Evolutionary conservation across 73 alveolate genomes (phyloP).

Genomic region (Blepharisma stoltei): DNA sequence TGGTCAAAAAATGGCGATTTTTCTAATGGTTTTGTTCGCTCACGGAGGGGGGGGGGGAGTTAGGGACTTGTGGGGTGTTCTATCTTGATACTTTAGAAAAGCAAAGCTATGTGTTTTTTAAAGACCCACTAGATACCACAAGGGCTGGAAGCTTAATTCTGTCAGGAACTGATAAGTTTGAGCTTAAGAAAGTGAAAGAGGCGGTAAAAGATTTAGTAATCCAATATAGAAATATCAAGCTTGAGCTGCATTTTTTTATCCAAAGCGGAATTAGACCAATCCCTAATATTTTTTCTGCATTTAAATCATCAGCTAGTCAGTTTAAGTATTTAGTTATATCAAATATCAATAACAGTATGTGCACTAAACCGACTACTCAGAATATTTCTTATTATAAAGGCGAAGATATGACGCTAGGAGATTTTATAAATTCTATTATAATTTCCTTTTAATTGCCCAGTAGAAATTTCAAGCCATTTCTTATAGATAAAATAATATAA

Average conservation of each 20-base stretch:
- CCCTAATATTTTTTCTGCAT: background rate
- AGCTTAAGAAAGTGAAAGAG: background rate
- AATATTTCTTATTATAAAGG: background rate
- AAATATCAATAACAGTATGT: background rate
- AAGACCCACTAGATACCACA: background rate
- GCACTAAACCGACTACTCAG: background rate
- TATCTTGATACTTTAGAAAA: background rate
- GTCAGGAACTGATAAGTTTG: slow-evolving; percentile 6
- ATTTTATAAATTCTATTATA: background rate
- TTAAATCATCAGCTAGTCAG: background rate
- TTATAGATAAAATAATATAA: too few relatives aligned
- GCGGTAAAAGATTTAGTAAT: background rate
- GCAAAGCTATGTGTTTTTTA: background rate
- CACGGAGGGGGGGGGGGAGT: too few relatives aligned
- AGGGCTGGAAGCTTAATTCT: background rate
- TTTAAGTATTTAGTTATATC: background rate
- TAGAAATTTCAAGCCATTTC: too few relatives aligned
- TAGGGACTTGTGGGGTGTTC: background rate
- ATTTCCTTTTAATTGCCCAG: too few relatives aligned
- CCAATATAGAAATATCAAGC: background rate
- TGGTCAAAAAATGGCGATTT: too few relatives aligned
- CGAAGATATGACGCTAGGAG: background rate
- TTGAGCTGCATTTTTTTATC: background rate
- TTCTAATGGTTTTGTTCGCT: too few relatives aligned
- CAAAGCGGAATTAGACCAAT: slow-evolving; percentile 6